Conservation (phyloP, 2,329 filamentous ascomycete genomes). For the Alternaria sp. region DNA sequence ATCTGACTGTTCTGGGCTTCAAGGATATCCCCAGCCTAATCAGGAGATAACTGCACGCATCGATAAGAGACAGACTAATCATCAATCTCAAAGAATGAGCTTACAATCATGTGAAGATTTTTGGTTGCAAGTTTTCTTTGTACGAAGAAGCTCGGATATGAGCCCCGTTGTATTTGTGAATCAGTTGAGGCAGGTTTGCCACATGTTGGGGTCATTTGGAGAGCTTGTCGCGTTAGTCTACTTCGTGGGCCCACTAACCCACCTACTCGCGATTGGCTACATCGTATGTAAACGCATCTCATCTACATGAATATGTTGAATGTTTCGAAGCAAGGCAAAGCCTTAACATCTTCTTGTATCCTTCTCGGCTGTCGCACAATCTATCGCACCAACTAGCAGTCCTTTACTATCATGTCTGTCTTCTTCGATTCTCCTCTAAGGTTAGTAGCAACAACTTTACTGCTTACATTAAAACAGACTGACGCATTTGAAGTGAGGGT, state of each 20-base stretch:
- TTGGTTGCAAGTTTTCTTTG: background rate
- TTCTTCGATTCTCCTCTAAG: conserved; percentile 41
- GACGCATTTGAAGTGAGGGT: conserved; percentile 28
- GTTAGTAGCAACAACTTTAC: conserved; percentile 18
- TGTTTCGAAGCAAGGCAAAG: background rate
- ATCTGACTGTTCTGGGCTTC: conserved; percentile 35
- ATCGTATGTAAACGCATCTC: conserved; percentile 22
- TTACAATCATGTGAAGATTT: background rate
- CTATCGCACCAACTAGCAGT: background rate
- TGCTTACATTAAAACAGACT: background rate
- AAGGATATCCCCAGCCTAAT: conserved; percentile 34
- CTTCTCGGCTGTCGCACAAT: background rate
- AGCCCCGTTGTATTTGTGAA: background rate
- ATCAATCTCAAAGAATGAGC: conserved; percentile 26
- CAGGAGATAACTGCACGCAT: conserved; percentile 29
- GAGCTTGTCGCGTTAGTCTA: conserved; percentile 19
- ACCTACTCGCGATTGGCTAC: conserved; percentile 17
- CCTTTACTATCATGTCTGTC: conserved; percentile 33
- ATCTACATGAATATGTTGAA: background rate
- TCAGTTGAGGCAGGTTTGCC: background rate
- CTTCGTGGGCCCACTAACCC: conserved; percentile 7
- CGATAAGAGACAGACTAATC: conserved; percentile 39
- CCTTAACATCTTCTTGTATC: background rate
- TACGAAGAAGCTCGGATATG: background rate
- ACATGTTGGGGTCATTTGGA: conserved; percentile 36